Evolutionary conservation across 805 yeast species (phyloP).

Genomic region (Ogataea pignaliae): DNA sequence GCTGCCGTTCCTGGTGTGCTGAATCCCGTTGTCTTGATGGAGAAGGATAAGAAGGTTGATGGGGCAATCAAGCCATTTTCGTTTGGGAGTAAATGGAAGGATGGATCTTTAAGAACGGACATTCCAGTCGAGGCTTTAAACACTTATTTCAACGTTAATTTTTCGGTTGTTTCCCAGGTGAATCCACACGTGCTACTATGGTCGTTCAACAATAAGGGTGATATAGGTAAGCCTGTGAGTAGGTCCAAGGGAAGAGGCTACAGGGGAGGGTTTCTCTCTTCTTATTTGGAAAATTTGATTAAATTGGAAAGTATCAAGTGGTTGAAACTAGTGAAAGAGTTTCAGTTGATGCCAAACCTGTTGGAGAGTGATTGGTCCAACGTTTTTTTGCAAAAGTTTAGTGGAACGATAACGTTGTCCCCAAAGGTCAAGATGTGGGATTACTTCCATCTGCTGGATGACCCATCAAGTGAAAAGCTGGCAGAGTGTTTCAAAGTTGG

Average conservation of each 20-base stretch:
- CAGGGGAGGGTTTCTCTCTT: constrained; percentile 73
- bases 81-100: constrained; percentile 73
- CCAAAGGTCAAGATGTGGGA: constrained; percentile 60
- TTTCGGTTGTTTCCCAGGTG: constrained; percentile 74
- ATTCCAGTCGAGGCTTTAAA: constrained; percentile 71
- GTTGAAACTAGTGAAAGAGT: constrained; percentile 59
- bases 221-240: constrained; percentile 75
- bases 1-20: constrained; percentile 82
- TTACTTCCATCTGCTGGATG: constrained; percentile 59
- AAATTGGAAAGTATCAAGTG: constrained; percentile 75
- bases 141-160: constrained; percentile 71
- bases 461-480: constrained; percentile 59
- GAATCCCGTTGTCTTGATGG: constrained; percentile 77
- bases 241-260: constrained; percentile 51
- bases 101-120: constrained; percentile 75
- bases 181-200: constrained; percentile 78
- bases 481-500: constrained; percentile 56
- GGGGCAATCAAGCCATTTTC: constrained; percentile 56
- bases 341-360: constrained; percentile 64
- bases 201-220: constrained; percentile 74
- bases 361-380: constrained; percentile 79
- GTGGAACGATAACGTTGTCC: constrained; percentile 75
- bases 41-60: constrained; percentile 32
- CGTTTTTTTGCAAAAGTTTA: constrained; percentile 67
- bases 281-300: constrained; percentile 66